phyloP scores from a whole-genome alignment of 106 monocot species.

The Dendrobium catenatum region DNA sequence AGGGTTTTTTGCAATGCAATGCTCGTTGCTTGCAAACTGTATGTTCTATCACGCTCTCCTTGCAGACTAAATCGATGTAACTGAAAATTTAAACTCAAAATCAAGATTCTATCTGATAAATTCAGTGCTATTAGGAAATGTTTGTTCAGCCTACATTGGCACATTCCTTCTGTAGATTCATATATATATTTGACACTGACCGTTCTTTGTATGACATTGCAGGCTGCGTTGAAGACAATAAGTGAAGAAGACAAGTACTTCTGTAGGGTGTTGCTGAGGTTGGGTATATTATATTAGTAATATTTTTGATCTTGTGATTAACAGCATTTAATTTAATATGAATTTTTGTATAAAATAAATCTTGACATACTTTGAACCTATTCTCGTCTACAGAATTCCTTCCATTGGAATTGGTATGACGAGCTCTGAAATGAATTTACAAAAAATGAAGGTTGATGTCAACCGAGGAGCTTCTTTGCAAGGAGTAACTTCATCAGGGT shows the following conservation, averaged over 20 bases:
- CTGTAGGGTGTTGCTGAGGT: conserved; percentile 86
- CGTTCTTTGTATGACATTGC: conserved; percentile 15
- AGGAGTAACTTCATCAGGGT: conserved; percentile 39
- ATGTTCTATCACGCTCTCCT: not conserved
- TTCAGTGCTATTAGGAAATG: not conserved
- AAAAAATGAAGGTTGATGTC: conserved; percentile 31
- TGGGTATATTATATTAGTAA: conserved; percentile 8
- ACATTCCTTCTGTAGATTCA: not conserved
- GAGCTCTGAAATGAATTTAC: conserved; percentile 38
- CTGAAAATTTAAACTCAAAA: not conserved
- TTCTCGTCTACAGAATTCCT: conserved; percentile 49
- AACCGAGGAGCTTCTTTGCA: conserved; percentile 22
- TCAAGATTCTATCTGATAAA: not conserved
- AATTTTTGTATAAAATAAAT: not conserved
- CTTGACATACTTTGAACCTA: not conserved
- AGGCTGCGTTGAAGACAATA: conserved; percentile 95
- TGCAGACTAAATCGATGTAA: not conserved
- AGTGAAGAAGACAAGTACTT: conserved; percentile 97
- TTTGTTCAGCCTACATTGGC: not conserved
- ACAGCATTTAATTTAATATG: not conserved
- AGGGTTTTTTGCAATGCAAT: not conserved
- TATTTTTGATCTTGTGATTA: not conserved
- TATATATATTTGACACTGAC: not conserved
- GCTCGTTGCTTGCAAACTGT: not conserved
- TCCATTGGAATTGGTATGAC: conserved; percentile 49